Conservation (phyloP, 2,329 filamentous ascomycete species). For the Albophoma yamanashiensis region DNA sequence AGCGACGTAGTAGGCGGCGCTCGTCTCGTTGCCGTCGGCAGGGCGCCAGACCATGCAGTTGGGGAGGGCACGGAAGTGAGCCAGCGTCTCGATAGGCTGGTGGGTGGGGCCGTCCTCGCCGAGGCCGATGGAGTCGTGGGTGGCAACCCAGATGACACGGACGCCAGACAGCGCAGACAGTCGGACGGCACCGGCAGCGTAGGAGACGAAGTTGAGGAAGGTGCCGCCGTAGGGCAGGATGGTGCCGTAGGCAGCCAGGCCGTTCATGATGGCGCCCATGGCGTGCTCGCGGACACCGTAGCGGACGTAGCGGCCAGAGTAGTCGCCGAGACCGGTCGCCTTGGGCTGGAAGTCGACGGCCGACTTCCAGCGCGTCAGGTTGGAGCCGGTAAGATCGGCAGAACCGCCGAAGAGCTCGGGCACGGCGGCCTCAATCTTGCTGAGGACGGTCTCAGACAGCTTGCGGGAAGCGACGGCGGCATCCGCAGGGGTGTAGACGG, state of each 20-base stretch:
- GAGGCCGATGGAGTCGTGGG: constrained; percentile 97
- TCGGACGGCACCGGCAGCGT: constrained; percentile 89
- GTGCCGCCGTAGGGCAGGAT: constrained; percentile 90
- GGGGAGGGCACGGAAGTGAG: constrained; percentile 95
- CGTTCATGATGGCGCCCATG: constrained; percentile 92
- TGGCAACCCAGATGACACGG: constrained; percentile 90
- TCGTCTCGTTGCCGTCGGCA: constrained; percentile 96
- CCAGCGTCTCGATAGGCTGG: constrained; percentile 96
- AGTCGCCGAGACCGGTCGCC: constrained; percentile 74
- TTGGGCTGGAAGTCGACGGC: constrained; percentile 97
- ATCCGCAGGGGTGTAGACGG: constrained; percentile 81
- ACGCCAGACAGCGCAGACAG: constrained; percentile 85
- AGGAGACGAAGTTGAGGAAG: constrained; percentile 99
- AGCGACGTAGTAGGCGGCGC: constrained; percentile 92
- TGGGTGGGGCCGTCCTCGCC: constrained; percentile 98
- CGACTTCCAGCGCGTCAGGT: constrained; percentile 97
- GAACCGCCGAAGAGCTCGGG: constrained; percentile 94
- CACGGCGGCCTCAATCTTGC: constrained; percentile 71
- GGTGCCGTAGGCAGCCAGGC: constrained; percentile 89
- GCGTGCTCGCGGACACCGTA: constrained; percentile 88
- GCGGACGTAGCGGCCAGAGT: constrained; percentile 81
- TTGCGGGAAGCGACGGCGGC: constrained; percentile 84
- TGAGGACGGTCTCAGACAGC: constrained; percentile 87
- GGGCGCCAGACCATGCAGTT: constrained; percentile 99
- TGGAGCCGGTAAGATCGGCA: constrained; percentile 95